phyloP scores from a whole-genome alignment of 208 protist genomes.

The Leishmania tropica region DNA sequence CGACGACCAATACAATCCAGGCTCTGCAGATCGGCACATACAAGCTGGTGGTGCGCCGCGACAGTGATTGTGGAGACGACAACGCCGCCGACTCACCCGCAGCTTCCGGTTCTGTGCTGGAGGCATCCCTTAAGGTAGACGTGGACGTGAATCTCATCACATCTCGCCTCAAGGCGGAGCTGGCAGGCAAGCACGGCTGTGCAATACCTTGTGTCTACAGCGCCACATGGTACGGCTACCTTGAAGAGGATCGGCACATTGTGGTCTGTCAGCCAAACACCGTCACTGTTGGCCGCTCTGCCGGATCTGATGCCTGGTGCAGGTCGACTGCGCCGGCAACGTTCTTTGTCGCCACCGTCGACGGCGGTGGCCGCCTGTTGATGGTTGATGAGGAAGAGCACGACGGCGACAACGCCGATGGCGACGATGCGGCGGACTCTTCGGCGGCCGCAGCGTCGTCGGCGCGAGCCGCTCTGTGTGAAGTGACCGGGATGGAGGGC shows the following conservation, averaged over 20 bases:
- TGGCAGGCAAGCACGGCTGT: background rate
- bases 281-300: background rate
- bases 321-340: slow-evolving; percentile 6
- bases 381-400: slow-evolving; percentile 39
- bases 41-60: background rate
- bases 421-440: background rate
- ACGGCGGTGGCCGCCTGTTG: slow-evolving; percentile 40
- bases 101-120: background rate
- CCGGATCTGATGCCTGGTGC: background rate
- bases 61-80: background rate
- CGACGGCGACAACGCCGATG: slow-evolving; percentile 38
- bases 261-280: slow-evolving; percentile 31
- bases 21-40: slow-evolving; percentile 4
- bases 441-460: background rate
- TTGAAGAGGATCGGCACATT: slow-evolving; percentile 48
- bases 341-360: slow-evolving; percentile 45
- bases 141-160: slow-evolving; percentile 8
- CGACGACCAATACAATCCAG: background rate
- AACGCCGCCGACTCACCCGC: background rate
- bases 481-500: slow-evolving; percentile 51
- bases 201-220: background rate
- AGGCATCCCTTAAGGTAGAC: background rate
- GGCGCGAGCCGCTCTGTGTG: slow-evolving; percentile 21
- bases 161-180: slow-evolving; percentile 13
- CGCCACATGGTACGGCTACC: slow-evolving; percentile 41